These are phyloP conservation scores for Colletotrichum scovillei DNA, from an alignment of 2,329 filamentous ascomycete species.

Conservation along the genomic window DNA sequence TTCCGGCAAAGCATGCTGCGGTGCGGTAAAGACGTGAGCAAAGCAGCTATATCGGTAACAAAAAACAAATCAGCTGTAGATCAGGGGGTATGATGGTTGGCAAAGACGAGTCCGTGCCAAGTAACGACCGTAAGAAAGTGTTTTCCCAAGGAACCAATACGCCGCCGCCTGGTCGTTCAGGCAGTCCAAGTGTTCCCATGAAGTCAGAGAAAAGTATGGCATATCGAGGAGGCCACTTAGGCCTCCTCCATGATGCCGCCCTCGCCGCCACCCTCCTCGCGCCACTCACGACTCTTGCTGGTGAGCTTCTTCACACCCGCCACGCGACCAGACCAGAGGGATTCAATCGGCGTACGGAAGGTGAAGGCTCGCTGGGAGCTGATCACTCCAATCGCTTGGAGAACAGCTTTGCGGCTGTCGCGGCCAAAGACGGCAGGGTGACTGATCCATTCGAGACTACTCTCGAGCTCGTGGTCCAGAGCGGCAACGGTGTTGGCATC, in stretches of 20 bases:
- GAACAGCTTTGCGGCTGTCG: slow-evolving; percentile 93
- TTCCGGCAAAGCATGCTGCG: slow-evolving; percentile 35
- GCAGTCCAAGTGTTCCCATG: slow-evolving; percentile 14
- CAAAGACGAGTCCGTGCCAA: slow-evolving; percentile 25
- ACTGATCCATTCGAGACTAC: slow-evolving; percentile 95
- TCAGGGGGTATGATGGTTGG: slow-evolving; percentile 31
- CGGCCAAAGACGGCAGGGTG: slow-evolving; percentile 95
- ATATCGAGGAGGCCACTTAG: slow-evolving; percentile 44
- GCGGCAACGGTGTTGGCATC: slow-evolving; percentile 85
- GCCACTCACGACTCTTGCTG: slow-evolving; percentile 89
- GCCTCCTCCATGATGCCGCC: slow-evolving; percentile 71
- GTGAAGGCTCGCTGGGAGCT: slow-evolving; percentile 94
- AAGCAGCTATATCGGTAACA: slow-evolving; percentile 25
- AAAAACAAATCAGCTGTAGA: slow-evolving; percentile 27
- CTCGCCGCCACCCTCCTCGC: slow-evolving; percentile 84
- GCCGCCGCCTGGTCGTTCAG: slow-evolving; percentile 18
- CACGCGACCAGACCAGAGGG: slow-evolving; percentile 87
- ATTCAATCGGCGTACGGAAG: slow-evolving; percentile 89
- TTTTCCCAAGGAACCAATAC: slow-evolving; percentile 26
- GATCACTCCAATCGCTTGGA: slow-evolving; percentile 97
- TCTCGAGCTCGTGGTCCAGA: slow-evolving; percentile 90
- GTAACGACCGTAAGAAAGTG: slow-evolving; percentile 28
- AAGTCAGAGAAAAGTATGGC: slow-evolving; percentile 27
- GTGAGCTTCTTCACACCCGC: slow-evolving; percentile 83
- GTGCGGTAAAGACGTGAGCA: slow-evolving; percentile 32